These are phyloP conservation scores for Hyphopichia pseudoburtonii DNA, from an alignment of 1,139 yeast genomes.

Conservation along the genomic window DNA sequence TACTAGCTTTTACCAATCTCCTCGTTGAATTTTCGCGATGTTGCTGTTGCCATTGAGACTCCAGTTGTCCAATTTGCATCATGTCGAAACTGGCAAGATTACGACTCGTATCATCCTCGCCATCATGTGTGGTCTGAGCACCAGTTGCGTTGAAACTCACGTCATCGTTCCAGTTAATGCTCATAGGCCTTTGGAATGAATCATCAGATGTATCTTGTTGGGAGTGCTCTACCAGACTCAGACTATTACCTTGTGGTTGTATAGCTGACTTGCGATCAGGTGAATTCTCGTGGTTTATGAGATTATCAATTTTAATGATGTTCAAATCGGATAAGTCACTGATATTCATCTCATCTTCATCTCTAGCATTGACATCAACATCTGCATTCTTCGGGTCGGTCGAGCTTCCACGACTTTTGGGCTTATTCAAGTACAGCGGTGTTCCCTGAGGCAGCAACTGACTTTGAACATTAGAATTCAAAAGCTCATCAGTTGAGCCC, in stretches of 20 bases:
- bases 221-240: not conserved
- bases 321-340: slow-evolving; percentile 43
- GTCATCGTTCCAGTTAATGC: slow-evolving; percentile 48
- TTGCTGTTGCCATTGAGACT: no score
- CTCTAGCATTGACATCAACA: no score
- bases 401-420: not conserved
- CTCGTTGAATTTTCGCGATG: no score
- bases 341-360: slow-evolving; percentile 28
- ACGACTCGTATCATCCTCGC: slow-evolving; percentile 3
- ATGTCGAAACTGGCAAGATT: no score
- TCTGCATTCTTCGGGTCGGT: slow-evolving; percentile 3
- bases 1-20: slow-evolving; percentile 11
- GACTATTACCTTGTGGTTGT: not conserved
- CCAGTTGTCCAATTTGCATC: no score
- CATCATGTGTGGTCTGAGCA: slow-evolving; percentile 8
- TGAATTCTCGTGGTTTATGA: slow-evolving; percentile 20
- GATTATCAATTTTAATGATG: slow-evolving; percentile 37
- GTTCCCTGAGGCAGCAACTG: no score
- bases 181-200: slow-evolving; percentile 43
- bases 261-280: not conserved
- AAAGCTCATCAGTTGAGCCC: no score
- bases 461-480: no score
- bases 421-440: no score
- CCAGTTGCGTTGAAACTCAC: slow-evolving; percentile 19
- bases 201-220: slow-evolving; percentile 25